Percentiles rank a stretch among this genome's conserved stretches.
Conservation (phyloP, 164 flowering plant species). For the Euptelea pleiosperma region DNA sequence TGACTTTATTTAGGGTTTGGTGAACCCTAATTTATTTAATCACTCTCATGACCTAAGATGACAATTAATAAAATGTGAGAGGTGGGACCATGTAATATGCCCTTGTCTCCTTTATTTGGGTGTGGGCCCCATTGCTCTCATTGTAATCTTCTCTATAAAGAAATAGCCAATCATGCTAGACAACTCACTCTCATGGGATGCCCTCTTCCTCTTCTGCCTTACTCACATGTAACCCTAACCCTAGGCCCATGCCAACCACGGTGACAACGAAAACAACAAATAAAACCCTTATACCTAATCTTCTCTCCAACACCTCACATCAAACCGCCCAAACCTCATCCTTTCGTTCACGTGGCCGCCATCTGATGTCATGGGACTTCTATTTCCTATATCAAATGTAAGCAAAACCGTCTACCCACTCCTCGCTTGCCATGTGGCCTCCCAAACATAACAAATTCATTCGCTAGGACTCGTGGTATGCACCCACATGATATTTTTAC, state of each 20-base stretch:
- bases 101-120: constrained; percentile 6
- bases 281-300: background rate
- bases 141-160: background rate
- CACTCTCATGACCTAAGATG: too few species aligned
- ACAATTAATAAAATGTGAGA: too few species aligned
- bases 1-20: too few species aligned
- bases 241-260: constrained; percentile 8
- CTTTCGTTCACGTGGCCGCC: constrained; percentile 8
- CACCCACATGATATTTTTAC: too few species aligned
- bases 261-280: constrained; percentile 4
- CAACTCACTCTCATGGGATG: constrained; percentile 25
- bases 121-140: background rate
- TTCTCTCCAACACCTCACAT: background rate
- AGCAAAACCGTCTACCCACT: background rate
- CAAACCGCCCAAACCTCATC: constrained; percentile 8
- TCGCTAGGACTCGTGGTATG: too few species aligned
- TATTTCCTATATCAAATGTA: too few species aligned
- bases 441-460: too few species aligned
- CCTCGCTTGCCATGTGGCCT: background rate
- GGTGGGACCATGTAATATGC: too few species aligned
- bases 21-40: too few species aligned
- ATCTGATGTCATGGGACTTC: background rate
- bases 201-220: background rate
- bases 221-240: constrained; percentile 14
- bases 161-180: constrained; percentile 10